Evolutionary conservation across 148 eudicot species (phyloP).

Genomic region (Amaranthus palmeri): DNA sequence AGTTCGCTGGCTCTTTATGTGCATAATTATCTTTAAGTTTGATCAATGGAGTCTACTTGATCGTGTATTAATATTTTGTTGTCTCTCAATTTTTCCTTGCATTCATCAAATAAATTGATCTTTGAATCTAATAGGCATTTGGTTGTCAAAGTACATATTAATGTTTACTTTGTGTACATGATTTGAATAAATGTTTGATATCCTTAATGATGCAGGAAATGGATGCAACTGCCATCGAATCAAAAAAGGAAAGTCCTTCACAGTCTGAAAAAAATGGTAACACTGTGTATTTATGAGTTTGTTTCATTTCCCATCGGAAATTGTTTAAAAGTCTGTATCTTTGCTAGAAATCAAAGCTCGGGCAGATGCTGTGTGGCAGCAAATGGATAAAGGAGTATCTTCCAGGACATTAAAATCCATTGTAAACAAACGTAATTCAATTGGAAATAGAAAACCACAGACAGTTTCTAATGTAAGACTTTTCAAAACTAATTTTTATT

Average conservation of each 20-base stretch:
- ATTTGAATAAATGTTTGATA: conserved; percentile 1
- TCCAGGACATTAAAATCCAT: conserved; percentile 51
- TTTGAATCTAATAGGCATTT: no score
- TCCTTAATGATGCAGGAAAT: conserved; percentile 29
- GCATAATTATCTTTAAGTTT: no score
- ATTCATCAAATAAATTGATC: no score
- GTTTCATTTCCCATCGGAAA: not conserved
- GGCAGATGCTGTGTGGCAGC: conserved; percentile 86
- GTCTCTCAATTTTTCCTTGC: no score
- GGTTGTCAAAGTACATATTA: not conserved
- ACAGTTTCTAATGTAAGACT: conserved; percentile 42
- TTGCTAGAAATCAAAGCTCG: conserved; percentile 71
- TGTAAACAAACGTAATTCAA: conserved; percentile 36
- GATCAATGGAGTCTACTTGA: no score
- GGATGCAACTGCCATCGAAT: conserved; percentile 28
- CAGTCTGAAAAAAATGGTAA: conserved; percentile 48
- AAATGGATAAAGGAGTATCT: conserved; percentile 89
- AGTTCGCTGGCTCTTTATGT: no score
- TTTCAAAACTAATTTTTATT: not conserved
- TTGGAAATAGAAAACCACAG: conserved; percentile 28
- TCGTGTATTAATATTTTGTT: no score
- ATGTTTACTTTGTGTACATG: not conserved
- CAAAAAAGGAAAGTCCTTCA: conserved; percentile 31
- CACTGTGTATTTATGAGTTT: not conserved
- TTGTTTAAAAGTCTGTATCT: conserved; percentile 4